Evolutionary conservation across 1,139 yeast genomes (phyloP), one percentile per base, ranked within the genome.

Genomic region (Lodderomyces orthopsilosis): DNA sequence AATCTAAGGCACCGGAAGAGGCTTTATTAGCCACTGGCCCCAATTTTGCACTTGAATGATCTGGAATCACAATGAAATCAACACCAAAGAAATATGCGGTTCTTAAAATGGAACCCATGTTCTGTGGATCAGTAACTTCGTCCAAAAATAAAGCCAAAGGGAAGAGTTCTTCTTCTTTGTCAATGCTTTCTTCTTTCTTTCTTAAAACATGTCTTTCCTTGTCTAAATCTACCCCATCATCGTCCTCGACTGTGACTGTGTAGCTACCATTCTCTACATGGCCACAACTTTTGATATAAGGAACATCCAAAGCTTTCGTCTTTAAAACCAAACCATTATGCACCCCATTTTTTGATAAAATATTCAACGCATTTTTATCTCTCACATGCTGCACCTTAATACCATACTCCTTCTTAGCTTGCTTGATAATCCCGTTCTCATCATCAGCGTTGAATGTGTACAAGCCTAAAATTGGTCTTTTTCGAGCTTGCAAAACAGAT

Each of bases 61-160:
- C 79, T 2, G 95, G 85, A 40, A 85, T 66, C 2, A 86, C 79
- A 12, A 90, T 68, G 54, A 88, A 86, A 61, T 90, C 96, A 1
- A 77, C 95, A 2, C 97, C 97, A 35, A 90, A 70, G 61, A 76
- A 90, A 62, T 81, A 86, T 0, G 95, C 94, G 1, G 91, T 78
- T 56, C 98, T 70, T 26, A 89, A 64, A 39, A 91, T 81, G 27
- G 95, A 95, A 2, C 98, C 98, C 54, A 88, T 71, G 58, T 91
- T 91, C 59, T 88, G 95, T 0, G 97, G 95, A 58, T 91, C 97
- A 4, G 90, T 82, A 41, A 91, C 75, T 48, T 87, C 91, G 61
- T 90, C 97, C 36, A 90, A 63, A 54, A 77, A 88, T 3, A 90
- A 54, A 0, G 93, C 96, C 14, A 90, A 56, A 0, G 96, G 95